Evolutionary conservation across 2,329 filamentous ascomycete genomes (phyloP), one percentile per base, ranked within the genome.

Genomic region (Penicillium griseofulvum): DNA sequence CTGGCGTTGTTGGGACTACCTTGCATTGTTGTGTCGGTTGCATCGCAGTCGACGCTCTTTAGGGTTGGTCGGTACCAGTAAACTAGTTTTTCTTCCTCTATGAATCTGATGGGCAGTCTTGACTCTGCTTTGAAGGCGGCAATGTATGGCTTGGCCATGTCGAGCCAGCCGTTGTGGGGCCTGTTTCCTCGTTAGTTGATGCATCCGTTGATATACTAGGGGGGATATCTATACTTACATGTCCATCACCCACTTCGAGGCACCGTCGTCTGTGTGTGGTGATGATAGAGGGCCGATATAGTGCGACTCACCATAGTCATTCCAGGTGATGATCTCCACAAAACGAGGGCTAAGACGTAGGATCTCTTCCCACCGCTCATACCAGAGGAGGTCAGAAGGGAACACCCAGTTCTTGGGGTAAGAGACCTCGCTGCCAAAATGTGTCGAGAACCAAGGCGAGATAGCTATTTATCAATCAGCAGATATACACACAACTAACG

Each of bases 1-100:
- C 71, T 78, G 19, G 60, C 65, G 54, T 80, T 79, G 61, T 78
- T 74, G 31, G 77, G 73, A 11, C 68, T 67, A 19, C 70, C 74
- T 28, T 66, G 55, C 58, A 77, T 74, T 0, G 78, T 81, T 1
- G 78, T 82, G 61, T 83, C 81, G 14, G 81, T 83, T 6, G 76
- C 65, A 55, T 81, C 79, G 65, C 81, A 83, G 64, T 81, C 64
- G 33, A 80, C 62, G 11, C 59, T 55, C 56, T 74, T 77, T 1
- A 76, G 75, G 1, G 77, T 81, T 2, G 80, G 80, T 1, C 81
- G 76, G 67, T 82, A 83, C 81, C 81, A 84, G 71, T 83, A 83
- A 31, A 81, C 68, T 14, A 83, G 65, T 65, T 80, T 73, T 22
- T 84, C 81, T 11, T 74, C 67, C 34, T 69, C 68, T 58, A 82